Conservation (phyloP, 805 yeast species). For the Candida schatavii region DNA sequence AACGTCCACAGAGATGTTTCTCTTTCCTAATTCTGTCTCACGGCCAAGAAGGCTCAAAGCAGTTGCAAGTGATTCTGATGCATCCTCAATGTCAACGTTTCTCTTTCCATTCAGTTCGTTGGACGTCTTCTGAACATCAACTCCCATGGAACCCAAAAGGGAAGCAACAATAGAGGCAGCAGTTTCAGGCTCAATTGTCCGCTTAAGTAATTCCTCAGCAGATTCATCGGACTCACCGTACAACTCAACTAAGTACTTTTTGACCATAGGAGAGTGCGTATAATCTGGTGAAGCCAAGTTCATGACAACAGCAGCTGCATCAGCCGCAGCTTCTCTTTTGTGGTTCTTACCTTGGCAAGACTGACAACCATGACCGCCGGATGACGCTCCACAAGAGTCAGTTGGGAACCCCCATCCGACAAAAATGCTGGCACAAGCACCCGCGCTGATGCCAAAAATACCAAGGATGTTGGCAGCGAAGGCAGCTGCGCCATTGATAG, state of each 20-base stretch:
- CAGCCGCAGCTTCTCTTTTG: background rate
- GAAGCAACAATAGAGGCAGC: constrained; percentile 10
- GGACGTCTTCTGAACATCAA: constrained; percentile 8
- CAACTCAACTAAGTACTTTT: constrained; percentile 1
- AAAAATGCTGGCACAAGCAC: constrained; percentile 7
- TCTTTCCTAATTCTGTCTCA: constrained; percentile 7
- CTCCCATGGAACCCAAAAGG: constrained; percentile 8
- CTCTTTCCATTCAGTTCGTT: constrained; percentile 7
- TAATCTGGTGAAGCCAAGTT: background rate
- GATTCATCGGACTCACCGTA: background rate
- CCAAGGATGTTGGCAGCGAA: constrained; percentile 10
- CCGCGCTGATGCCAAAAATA: constrained; percentile 8
- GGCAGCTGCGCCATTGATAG: constrained; percentile 8
- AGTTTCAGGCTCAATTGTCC: constrained; percentile 7
- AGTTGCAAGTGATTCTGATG: constrained; percentile 7
- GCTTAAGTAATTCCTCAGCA: constrained; percentile 6
- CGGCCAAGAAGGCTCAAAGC: background rate
- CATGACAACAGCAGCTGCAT: background rate
- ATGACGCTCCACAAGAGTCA: background rate
- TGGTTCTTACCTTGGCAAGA: background rate
- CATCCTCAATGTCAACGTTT: constrained; percentile 8
- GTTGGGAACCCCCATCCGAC: constrained; percentile 3
- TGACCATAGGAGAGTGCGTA: background rate
- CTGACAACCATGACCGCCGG: background rate
- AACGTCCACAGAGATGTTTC: constrained; percentile 9